Percentiles rank a stretch among this genome's conserved stretches.
Conservation (phyloP, 1,284 basidiomycete species). For the Malassezia yamatoensis region DNA sequence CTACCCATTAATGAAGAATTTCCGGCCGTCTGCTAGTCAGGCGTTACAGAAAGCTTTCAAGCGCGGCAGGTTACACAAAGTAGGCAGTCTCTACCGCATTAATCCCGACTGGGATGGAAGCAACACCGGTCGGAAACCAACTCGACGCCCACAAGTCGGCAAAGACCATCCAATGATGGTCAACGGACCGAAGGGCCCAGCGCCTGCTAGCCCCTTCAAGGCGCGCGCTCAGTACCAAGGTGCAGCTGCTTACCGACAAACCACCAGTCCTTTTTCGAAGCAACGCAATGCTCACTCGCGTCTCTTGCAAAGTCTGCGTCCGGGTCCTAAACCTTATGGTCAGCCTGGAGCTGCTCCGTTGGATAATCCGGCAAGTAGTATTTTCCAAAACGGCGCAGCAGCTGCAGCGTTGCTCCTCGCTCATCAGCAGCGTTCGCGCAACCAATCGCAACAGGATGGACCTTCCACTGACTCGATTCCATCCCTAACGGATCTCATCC, state of each 20-base stretch:
- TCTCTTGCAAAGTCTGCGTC: constrained; percentile 15
- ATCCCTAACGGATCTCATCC: constrained; percentile 21
- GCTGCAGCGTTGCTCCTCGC: constrained; percentile 30
- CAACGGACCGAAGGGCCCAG: constrained; percentile 31
- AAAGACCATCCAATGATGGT: constrained; percentile 37
- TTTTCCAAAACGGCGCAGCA: constrained; percentile 33
- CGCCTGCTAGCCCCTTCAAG: constrained; percentile 31
- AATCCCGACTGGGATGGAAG: constrained; percentile 37
- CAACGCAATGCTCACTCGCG: constrained; percentile 15
- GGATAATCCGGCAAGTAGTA: constrained; percentile 36
- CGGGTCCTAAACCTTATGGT: constrained; percentile 31
- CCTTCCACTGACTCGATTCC: constrained; percentile 21
- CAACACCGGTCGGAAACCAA: constrained; percentile 29
- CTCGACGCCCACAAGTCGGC: constrained; percentile 29
- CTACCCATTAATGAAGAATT: constrained; percentile 43
- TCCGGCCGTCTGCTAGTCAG: constrained; percentile 43
- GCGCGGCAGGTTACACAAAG: constrained; percentile 40
- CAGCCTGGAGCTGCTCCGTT: constrained; percentile 34
- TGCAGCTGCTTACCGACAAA: constrained; percentile 30
- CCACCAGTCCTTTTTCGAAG: constrained; percentile 13
- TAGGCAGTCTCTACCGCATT: constrained; percentile 38
- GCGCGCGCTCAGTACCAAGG: constrained; percentile 18
- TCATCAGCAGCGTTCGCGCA: constrained; percentile 29
- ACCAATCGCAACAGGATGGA: constrained; percentile 16
- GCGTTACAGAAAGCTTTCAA: constrained; percentile 44